A percentile compares a stretch with the other conserved stretches of the same genome.
Evolutionary conservation across 1,284 basidiomycete genomes (phyloP).

Genomic region (Pisolithus thermaeus): DNA sequence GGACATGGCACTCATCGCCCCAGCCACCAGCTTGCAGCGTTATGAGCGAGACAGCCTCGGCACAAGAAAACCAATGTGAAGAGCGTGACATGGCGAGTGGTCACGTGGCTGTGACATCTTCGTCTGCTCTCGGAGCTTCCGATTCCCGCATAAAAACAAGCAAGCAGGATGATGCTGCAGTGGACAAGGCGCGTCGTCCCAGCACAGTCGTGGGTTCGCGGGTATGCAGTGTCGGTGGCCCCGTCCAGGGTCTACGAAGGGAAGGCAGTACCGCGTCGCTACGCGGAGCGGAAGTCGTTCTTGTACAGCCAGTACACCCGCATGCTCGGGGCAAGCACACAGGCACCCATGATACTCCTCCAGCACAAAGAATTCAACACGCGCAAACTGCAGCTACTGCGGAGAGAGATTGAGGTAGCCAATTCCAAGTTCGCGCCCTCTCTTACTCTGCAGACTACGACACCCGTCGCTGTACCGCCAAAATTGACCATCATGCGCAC

Average conservation of each 20-base stretch:
- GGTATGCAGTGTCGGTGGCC: constrained; percentile 58
- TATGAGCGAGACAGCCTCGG: constrained; percentile 10
- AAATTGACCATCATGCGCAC: constrained; percentile 62
- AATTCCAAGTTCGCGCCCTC: constrained; percentile 41
- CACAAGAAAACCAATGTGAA: constrained; percentile 17
- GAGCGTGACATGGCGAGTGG: constrained; percentile 15
- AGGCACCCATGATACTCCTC: constrained; percentile 63
- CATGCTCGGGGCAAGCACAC: constrained; percentile 49
- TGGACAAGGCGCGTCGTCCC: constrained; percentile 3
- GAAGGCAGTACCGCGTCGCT: constrained; percentile 54
- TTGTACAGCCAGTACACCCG: constrained; percentile 70
- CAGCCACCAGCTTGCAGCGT: constrained; percentile 11
- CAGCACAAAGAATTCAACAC: constrained; percentile 66
- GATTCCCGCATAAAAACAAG: constrained; percentile 1
- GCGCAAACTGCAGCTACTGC: constrained; percentile 55
- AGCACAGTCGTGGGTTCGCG: constrained; percentile 18
- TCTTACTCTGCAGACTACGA: constrained; percentile 35
- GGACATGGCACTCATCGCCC: constrained; percentile 23
- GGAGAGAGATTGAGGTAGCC: constrained; percentile 56
- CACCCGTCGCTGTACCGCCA: constrained; percentile 33
- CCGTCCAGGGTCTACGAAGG: constrained; percentile 45
- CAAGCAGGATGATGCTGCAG: neutral
- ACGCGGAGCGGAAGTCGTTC: constrained; percentile 66
- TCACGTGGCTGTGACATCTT: neutral
- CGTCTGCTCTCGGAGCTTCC: neutral